Percentiles rank a stretch among this genome's conserved stretches.
Conservation (phyloP, 306 rosid species). For the Cotoneaster glaucophyllus region DNA sequence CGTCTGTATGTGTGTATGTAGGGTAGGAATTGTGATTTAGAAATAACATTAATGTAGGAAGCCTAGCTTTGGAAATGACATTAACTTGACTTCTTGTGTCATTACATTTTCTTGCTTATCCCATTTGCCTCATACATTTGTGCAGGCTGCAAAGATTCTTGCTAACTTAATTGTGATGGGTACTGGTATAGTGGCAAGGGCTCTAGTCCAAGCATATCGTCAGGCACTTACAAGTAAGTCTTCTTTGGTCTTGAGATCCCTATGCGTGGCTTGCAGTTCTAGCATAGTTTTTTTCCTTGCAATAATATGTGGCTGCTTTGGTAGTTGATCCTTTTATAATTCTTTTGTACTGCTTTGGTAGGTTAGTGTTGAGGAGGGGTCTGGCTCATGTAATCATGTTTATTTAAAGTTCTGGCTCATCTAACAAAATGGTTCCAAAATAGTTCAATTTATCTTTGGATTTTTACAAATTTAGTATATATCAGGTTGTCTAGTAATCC, state of each 20-base stretch:
- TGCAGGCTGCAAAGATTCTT: slow-evolving; percentile 83
- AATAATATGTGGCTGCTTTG: not conserved
- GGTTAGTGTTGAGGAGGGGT: not conserved
- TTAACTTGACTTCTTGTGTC: not conserved
- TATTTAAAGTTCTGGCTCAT: not conserved
- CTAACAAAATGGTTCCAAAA: not conserved
- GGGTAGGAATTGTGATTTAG: not conserved
- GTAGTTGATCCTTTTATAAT: not conserved
- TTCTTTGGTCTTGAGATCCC: not conserved
- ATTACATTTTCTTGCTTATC: not conserved
- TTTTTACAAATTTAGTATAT: not conserved
- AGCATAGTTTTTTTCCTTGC: not conserved
- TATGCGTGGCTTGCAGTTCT: not conserved
- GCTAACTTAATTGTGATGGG: slow-evolving; percentile 79
- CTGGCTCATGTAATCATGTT: not conserved
- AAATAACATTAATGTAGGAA: not conserved
- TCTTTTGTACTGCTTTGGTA: not conserved
- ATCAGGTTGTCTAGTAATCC: not conserved
- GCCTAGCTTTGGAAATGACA: not conserved
- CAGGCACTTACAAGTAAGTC: slow-evolving; percentile 75
- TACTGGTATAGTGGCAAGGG: slow-evolving; percentile 69
- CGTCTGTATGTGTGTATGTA: not conserved
- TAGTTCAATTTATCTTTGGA: not conserved
- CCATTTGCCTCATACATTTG: not conserved
- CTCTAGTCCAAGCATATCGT: slow-evolving; percentile 76